phyloP scores from a whole-genome alignment of 306 rosid genomes.

The Myrica gale region DNA sequence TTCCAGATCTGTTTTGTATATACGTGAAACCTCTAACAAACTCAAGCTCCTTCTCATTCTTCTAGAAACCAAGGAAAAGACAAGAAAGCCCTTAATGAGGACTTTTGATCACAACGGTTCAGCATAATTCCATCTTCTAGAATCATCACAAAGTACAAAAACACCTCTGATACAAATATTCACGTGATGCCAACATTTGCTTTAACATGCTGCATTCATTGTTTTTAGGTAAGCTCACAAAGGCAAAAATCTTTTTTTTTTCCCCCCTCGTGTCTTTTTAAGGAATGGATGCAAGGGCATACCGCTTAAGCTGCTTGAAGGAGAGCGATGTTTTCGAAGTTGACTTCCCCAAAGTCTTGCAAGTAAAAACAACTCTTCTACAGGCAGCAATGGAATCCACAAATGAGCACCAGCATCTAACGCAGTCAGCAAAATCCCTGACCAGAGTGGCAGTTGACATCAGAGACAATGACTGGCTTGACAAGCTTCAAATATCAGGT shows the following conservation, averaged over 20 bases:
- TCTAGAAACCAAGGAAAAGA: no score
- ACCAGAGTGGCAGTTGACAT: constrained; percentile 86
- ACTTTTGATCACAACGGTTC: no score
- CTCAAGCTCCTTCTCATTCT: no score
- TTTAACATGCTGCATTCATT: neutral
- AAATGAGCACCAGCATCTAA: constrained; percentile 36
- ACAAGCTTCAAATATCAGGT: constrained; percentile 79
- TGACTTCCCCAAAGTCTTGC: constrained; percentile 73
- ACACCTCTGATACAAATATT: no score
- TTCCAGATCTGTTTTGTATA: no score
- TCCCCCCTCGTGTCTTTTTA: constrained; percentile 2
- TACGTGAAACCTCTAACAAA: no score
- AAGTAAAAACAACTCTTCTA: constrained; percentile 65
- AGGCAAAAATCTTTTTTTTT: neutral
- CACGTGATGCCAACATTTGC: no score
- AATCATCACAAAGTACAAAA: no score
- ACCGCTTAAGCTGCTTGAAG: constrained; percentile 83
- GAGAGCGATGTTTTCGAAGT: constrained; percentile 87
- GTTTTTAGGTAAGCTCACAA: neutral
- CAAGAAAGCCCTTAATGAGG: no score
- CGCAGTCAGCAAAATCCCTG: constrained; percentile 61
- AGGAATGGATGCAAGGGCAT: constrained; percentile 99
- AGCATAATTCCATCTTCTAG: no score
- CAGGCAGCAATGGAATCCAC: constrained; percentile 69
- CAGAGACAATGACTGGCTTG: constrained; percentile 73